Conservation (phyloP, 352 stramenopile genomes). For the Albugo candida region DNA sequence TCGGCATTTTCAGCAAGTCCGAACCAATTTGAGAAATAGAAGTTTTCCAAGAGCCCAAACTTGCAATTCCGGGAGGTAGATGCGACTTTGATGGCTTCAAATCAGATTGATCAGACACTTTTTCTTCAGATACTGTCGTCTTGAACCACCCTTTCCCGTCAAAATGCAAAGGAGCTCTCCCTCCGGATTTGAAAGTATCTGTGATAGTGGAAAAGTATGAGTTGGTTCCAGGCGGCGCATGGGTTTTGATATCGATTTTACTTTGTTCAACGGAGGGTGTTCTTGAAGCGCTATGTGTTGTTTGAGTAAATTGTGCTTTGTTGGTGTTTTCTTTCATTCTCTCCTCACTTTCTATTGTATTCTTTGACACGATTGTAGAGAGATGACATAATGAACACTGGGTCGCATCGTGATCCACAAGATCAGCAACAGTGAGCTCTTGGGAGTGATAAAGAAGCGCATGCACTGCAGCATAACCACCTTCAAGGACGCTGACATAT, state of each 20-base stretch:
- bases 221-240: not conserved
- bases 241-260: too few relatives aligned
- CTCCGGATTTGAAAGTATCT: conserved; percentile 37
- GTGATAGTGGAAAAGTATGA: conserved; percentile 58
- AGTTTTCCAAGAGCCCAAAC: too few relatives aligned
- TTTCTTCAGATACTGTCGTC: too few relatives aligned
- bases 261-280: too few relatives aligned
- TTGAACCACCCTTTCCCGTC: too few relatives aligned
- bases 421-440: conserved; percentile 35
- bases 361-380: not conserved
- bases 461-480: conserved; percentile 46
- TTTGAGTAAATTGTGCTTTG: not conserved
- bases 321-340: not conserved
- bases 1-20: too few relatives aligned
- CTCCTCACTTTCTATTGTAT: not conserved
- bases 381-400: conserved; percentile 43
- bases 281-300: not conserved
- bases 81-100: too few relatives aligned
- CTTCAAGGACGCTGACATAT: conserved; percentile 51
- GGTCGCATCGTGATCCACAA: conserved; percentile 49
- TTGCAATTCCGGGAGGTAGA: too few relatives aligned
- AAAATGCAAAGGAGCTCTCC: conserved; percentile 13
- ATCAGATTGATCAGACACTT: too few relatives aligned
- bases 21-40: too few relatives aligned
- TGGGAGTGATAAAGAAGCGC: conserved; percentile 23